Evolutionary conservation across 2,329 filamentous ascomycete species (phyloP), one percentile per base, ranked within the genome.

Genomic region (Botrytis tulipae): DNA sequence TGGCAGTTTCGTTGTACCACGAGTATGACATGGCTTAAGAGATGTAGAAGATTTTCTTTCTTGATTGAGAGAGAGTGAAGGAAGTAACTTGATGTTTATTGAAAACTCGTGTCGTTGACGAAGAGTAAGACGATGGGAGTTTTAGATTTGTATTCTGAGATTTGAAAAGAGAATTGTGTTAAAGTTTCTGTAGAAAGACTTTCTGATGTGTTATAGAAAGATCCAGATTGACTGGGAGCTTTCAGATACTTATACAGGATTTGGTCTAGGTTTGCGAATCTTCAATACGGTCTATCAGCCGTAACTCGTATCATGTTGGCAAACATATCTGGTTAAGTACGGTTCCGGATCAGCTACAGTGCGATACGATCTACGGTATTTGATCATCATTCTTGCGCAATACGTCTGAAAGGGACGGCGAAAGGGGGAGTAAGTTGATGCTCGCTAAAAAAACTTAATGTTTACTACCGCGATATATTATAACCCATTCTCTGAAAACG

Each of bases 381-480:
- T 4, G 1, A 0, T 9, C 8, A 29, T 8, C 0, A 1, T 57
- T 57, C 3, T 57, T 18, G n/a, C 0, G 7, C 6, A 32, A 4
- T 29, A 18, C n/a, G 18, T n/a, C n/a, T 18, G 3, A 0, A 57
- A 18, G 8, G n/a, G 7, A n/a, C 32, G n/a, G 1, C 4, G 14
- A 10, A 1, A 18, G 20, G 10, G 8, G 25, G 3, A 18, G 22
- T 8, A 16, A 10, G 1, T 16, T 37, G 16, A 2, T 40, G 12
- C 51, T 57, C 51, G 51, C n/a, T 57, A 29, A 61, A 40, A 40
- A 37, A 1, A 2, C 0, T 16, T 4, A 25, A 37, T 0, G 1
- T 8, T 0, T 9, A 35, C 29, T 37, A 7, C 12, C 32, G 2
- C 2, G 7, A n/a, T 29, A 25, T 25, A 1, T 22, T 25, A 3